phyloP scores from a whole-genome alignment of 139 green algal species.

The Pleodorina starrii region DNA sequence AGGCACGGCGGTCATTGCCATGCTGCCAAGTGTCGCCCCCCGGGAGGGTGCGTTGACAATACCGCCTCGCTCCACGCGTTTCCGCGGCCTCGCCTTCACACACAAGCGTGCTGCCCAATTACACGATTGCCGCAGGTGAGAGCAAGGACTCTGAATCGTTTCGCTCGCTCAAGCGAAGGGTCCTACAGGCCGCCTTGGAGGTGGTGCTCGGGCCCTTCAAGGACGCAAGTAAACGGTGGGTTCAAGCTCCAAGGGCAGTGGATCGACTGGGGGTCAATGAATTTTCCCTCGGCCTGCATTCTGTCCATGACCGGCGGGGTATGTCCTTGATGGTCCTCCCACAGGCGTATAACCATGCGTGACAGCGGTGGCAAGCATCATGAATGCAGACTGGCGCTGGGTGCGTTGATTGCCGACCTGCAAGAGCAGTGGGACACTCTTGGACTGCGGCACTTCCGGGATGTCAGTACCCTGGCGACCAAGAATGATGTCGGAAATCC shows the following conservation, averaged over 20 bases:
- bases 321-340: too few relatives aligned
- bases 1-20: neutral
- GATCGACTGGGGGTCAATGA: too few relatives aligned
- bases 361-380: neutral
- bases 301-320: too few relatives aligned
- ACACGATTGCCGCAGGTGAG: neutral
- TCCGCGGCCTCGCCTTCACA: neutral
- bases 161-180: neutral
- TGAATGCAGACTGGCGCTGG: neutral
- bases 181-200: neutral
- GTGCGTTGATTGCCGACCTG: neutral
- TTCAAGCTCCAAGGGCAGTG: too few relatives aligned
- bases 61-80: too few relatives aligned
- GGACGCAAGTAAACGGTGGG: neutral
- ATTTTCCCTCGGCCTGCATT: too few relatives aligned
- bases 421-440: neutral
- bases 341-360: neutral
- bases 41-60: neutral
- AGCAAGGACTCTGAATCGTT: neutral
- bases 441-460: neutral
- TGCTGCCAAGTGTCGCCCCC: neutral
- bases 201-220: neutral
- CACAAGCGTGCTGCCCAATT: neutral
- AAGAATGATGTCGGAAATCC: neutral
- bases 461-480: neutral